Evolutionary conservation across 257 asterid species (phyloP).

Genomic region (Orobanche coerulescens): DNA sequence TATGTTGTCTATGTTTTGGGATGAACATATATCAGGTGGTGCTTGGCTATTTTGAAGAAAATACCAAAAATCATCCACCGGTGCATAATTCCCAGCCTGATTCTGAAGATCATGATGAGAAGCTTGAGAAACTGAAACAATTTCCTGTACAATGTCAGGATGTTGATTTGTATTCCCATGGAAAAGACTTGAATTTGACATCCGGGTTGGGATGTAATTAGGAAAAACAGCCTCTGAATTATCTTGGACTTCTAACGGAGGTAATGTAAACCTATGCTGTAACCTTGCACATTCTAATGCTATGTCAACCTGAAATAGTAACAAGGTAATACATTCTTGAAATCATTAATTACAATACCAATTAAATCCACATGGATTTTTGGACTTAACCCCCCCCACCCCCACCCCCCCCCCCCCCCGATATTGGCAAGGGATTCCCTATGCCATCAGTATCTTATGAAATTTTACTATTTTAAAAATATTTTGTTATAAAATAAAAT

Average conservation of each 20-base stretch:
- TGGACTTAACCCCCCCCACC: too few relatives aligned
- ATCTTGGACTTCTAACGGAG: slow-evolving; percentile 71
- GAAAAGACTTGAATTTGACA: slow-evolving; percentile 24
- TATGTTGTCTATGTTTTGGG: slow-evolving; percentile 25
- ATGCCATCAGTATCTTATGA: too few relatives aligned
- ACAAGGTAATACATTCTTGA: background rate
- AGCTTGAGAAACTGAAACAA: slow-evolving; percentile 76
- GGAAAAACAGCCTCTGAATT: slow-evolving; percentile 32
- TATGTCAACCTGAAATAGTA: slow-evolving; percentile 54
- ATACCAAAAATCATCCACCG: slow-evolving; percentile 58
- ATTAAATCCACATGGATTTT: too few relatives aligned
- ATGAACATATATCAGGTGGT: slow-evolving; percentile 27
- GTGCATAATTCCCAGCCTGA: slow-evolving; percentile 38
- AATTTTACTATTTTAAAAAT: too few relatives aligned
- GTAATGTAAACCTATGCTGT: slow-evolving; percentile 63
- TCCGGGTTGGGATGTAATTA: slow-evolving; percentile 26
- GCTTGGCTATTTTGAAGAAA: slow-evolving; percentile 32
- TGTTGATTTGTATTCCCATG: slow-evolving; percentile 38
- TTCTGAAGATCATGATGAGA: slow-evolving; percentile 65
- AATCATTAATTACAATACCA: too few relatives aligned
- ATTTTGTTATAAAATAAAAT: too few relatives aligned
- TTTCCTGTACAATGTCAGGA: slow-evolving; percentile 59
- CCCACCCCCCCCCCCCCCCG: too few relatives aligned
- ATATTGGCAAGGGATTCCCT: too few relatives aligned
- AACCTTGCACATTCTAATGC: slow-evolving; percentile 87